Conservation (phyloP, 2,329 filamentous ascomycete species). For the Neonectria hederae region DNA sequence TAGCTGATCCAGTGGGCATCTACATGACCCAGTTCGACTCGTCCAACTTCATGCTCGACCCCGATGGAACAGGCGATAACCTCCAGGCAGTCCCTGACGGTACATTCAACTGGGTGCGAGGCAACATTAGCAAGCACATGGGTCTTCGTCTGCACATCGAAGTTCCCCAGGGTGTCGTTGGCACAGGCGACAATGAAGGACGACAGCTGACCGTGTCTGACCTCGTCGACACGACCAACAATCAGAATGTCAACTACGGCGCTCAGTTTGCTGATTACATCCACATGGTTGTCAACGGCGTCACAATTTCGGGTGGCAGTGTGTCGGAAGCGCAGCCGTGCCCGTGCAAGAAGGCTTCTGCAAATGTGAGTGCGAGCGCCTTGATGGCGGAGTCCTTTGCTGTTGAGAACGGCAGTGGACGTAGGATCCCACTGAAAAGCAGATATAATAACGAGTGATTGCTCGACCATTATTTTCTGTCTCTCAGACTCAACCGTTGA, state of each 20-base stretch:
- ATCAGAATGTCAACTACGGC: conserved; percentile 4
- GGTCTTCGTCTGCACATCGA: conserved; percentile 14
- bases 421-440: background rate
- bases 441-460: background rate
- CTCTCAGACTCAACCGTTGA: background rate
- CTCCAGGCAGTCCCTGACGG: background rate
- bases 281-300: conserved; percentile 7
- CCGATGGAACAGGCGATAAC: conserved; percentile 3
- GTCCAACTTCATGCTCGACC: conserved; percentile 10
- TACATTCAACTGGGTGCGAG: conserved; percentile 10
- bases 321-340: background rate
- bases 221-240: conserved; percentile 8
- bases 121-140: conserved; percentile 3
- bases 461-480: background rate
- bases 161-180: conserved; percentile 14
- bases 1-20: conserved; percentile 15
- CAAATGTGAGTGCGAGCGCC: background rate
- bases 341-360: background rate
- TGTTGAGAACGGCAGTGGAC: background rate
- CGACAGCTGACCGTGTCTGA: conserved; percentile 16
- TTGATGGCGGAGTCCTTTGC: background rate
- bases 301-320: background rate
- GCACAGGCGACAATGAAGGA: conserved; percentile 5
- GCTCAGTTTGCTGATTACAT: conserved; percentile 22
- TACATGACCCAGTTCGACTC: conserved; percentile 12